These are phyloP conservation scores for Fragaria ananassa DNA, from an alignment of 306 rosid genomes.

Conservation along the genomic window DNA sequence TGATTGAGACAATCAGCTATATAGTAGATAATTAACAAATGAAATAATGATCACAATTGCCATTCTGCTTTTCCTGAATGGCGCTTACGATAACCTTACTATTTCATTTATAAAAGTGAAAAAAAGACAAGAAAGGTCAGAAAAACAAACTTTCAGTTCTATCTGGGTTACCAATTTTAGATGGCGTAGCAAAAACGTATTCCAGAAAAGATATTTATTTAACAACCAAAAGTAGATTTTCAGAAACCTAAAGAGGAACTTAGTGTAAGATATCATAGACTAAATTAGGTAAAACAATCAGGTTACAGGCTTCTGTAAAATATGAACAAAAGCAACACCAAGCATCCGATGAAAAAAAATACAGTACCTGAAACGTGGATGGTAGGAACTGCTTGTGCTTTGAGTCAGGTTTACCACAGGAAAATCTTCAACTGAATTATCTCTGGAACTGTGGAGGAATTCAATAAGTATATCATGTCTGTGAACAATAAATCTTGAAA, in stretches of 20 bases:
- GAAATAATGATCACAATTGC: not conserved
- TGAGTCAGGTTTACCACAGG: slow-evolving; percentile 51
- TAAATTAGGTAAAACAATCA: not conserved
- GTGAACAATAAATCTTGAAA: not conserved
- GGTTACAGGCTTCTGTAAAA: not conserved
- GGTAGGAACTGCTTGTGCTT: slow-evolving; percentile 64
- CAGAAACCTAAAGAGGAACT: not conserved
- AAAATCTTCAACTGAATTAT: slow-evolving; percentile 35
- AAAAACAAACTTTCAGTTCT: not conserved
- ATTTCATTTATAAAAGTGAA: not conserved
- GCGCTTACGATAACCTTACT: not conserved
- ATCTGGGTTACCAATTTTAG: not conserved
- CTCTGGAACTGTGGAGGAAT: slow-evolving; percentile 37
- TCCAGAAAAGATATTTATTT: not conserved
- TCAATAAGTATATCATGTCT: not conserved
- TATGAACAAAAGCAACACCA: not conserved
- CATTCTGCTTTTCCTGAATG: not conserved
- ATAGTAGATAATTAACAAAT: not conserved
- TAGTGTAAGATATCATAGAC: not conserved
- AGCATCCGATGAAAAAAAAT: slow-evolving; percentile 1
- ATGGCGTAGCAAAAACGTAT: not conserved
- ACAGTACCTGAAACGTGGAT: slow-evolving; percentile 75
- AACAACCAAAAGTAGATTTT: not conserved
- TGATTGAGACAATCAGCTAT: not conserved
- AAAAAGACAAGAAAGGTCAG: not conserved